A percentile compares a stretch with the other conserved stretches of the same genome.
Evolutionary conservation across 2,329 filamentous ascomycete genomes (phyloP).

Genomic region (Chaetomium globosum): DNA sequence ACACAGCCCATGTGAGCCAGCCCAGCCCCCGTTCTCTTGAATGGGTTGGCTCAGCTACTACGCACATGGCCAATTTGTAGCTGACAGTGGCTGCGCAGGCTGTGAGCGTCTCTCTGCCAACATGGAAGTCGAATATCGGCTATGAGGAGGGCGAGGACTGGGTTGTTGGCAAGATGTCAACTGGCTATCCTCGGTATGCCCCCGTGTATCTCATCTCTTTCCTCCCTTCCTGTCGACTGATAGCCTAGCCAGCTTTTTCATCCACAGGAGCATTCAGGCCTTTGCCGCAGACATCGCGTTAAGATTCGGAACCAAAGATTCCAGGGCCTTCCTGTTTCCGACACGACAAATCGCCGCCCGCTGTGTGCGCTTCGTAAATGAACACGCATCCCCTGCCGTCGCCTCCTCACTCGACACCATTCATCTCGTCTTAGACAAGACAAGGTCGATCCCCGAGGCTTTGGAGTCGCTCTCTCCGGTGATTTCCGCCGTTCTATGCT

Average conservation of each 20-base stretch:
- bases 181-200: constrained; percentile 80
- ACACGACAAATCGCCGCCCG: constrained; percentile 68
- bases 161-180: constrained; percentile 83
- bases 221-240: constrained; percentile 22
- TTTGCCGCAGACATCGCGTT: constrained; percentile 70
- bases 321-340: constrained; percentile 82
- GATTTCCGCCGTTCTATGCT: constrained; percentile 72
- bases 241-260: constrained; percentile 74
- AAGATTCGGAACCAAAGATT: constrained; percentile 62
- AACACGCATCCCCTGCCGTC: constrained; percentile 58
- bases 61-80: background rate
- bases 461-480: constrained; percentile 60
- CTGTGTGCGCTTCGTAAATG: constrained; percentile 72
- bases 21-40: background rate
- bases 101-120: constrained; percentile 92
- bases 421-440: constrained; percentile 64
- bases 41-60: background rate
- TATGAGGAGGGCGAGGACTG: constrained; percentile 92
- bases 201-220: background rate
- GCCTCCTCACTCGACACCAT: constrained; percentile 56
- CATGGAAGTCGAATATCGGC: constrained; percentile 86
- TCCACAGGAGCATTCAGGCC: constrained; percentile 78
- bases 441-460: constrained; percentile 54
- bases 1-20: constrained; percentile 73
- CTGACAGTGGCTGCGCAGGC: constrained; percentile 58